These are phyloP conservation scores for Fraxinus excelsior DNA, from an alignment of 257 asterid genomes.

Conservation along the genomic window DNA sequence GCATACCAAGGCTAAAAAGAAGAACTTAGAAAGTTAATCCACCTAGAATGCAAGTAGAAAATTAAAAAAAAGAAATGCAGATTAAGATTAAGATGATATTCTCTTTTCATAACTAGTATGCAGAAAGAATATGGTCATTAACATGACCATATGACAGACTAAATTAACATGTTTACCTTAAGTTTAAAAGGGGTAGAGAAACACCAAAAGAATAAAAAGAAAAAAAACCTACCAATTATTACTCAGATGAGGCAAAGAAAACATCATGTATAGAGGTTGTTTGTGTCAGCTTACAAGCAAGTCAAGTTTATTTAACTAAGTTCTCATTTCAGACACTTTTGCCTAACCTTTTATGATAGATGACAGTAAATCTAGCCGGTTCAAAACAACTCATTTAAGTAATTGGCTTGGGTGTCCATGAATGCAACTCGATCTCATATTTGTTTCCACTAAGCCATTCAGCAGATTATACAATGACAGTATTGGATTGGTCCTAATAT, in stretches of 20 bases:
- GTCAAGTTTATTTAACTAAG: not conserved
- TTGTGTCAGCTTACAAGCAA: not conserved
- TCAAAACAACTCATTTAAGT: not conserved
- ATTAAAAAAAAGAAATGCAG: constrained; percentile 10
- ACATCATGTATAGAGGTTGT: not conserved
- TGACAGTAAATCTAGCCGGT: not conserved
- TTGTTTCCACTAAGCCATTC: not conserved
- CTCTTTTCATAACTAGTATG: not conserved
- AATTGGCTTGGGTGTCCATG: not conserved
- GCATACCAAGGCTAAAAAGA: constrained; percentile 95
- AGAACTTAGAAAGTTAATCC: not conserved
- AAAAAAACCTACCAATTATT: not conserved
- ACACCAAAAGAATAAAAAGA: not conserved
- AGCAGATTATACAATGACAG: not conserved
- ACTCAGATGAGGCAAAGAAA: not conserved
- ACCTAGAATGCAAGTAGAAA: constrained; percentile 8
- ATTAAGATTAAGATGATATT: not conserved
- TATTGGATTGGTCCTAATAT: constrained; percentile 12
- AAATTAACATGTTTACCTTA: not conserved
- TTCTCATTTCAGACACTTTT: not conserved
- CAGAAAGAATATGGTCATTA: constrained; percentile 16
- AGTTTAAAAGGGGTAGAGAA: not conserved
- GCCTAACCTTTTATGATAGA: not conserved
- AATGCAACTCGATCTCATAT: not conserved
- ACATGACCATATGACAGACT: constrained; percentile 2